phyloP scores from a whole-genome alignment of 176 grass and related monocot species.

The Chloris gayana region DNA sequence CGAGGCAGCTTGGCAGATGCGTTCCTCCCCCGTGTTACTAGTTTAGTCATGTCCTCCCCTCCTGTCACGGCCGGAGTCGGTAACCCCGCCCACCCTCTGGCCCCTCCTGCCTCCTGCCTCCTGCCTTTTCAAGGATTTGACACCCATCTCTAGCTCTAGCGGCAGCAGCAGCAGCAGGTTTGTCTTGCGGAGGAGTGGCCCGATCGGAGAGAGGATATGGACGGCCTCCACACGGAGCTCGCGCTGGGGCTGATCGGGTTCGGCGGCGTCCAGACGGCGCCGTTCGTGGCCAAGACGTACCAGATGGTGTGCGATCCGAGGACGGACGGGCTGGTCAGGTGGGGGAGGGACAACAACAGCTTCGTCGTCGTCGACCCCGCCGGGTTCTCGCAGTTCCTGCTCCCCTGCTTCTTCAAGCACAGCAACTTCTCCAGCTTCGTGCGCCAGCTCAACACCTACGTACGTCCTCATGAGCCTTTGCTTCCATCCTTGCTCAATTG shows the following conservation, averaged over 20 bases:
- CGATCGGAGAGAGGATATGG: constrained; percentile 48
- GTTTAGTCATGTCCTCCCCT: constrained; percentile 31
- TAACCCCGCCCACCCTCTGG: neutral
- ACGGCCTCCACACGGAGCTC: constrained; percentile 50
- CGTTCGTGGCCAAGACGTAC: constrained; percentile 82
- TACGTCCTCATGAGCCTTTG: neutral
- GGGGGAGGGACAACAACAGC: constrained; percentile 68
- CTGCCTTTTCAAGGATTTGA: constrained; percentile 48
- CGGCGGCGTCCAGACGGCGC: constrained; percentile 42
- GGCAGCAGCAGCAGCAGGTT: neutral
- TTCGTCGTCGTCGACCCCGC: constrained; percentile 61
- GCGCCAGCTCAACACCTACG: constrained; percentile 86
- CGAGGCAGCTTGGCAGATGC: neutral
- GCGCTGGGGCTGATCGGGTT: constrained; percentile 49
- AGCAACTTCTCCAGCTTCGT: constrained; percentile 90
- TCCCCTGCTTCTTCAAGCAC: constrained; percentile 87
- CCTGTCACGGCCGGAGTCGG: constrained; percentile 32
- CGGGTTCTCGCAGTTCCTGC: constrained; percentile 68
- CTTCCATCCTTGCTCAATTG: neutral
- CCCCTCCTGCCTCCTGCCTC: constrained; percentile 13
- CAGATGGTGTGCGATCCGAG: constrained; percentile 75
- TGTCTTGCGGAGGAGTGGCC: no score
- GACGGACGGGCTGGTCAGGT: constrained; percentile 59
- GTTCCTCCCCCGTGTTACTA: neutral
- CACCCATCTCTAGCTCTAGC: neutral